Conservation (phyloP, 1,139 yeast species). For the Nakaseomyces nivariensis region DNA sequence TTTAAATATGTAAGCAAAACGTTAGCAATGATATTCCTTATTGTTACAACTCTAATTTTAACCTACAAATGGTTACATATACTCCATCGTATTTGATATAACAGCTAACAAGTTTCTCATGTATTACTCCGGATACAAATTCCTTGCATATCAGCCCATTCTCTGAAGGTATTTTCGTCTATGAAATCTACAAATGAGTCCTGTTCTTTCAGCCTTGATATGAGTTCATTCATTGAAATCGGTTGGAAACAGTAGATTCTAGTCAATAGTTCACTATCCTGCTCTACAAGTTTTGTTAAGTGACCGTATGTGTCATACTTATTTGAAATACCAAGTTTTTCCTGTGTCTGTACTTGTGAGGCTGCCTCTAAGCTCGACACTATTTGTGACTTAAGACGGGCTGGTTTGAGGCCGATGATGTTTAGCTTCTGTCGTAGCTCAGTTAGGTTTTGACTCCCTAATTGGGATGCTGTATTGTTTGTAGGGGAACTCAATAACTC, state of each 20-base stretch:
- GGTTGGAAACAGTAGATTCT: conserved; percentile 25
- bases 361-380: conserved; percentile 21
- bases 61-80: too few relatives aligned
- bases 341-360: conserved; percentile 12
- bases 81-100: too few relatives aligned
- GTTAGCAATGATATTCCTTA: too few relatives aligned
- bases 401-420: conserved; percentile 24
- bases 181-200: conserved; percentile 24
- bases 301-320: conserved; percentile 16
- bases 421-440: conserved; percentile 18
- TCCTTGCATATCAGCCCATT: conserved; percentile 28
- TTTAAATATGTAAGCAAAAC: too few relatives aligned
- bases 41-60: too few relatives aligned
- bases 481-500: conserved; percentile 4
- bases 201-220: conserved; percentile 11
- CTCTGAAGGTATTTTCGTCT: conserved; percentile 23
- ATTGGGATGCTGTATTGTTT: neutral
- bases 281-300: conserved; percentile 16
- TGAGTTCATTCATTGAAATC: conserved; percentile 15
- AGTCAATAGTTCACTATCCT: conserved; percentile 16
- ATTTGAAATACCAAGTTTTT: conserved; percentile 4
- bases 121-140: conserved; percentile 18
- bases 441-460: neutral
- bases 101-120: too few relatives aligned
- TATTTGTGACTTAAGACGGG: conserved; percentile 22